Evolutionary conservation across 2,329 filamentous ascomycete species (phyloP).

Genomic region (Periconia sp.): DNA sequence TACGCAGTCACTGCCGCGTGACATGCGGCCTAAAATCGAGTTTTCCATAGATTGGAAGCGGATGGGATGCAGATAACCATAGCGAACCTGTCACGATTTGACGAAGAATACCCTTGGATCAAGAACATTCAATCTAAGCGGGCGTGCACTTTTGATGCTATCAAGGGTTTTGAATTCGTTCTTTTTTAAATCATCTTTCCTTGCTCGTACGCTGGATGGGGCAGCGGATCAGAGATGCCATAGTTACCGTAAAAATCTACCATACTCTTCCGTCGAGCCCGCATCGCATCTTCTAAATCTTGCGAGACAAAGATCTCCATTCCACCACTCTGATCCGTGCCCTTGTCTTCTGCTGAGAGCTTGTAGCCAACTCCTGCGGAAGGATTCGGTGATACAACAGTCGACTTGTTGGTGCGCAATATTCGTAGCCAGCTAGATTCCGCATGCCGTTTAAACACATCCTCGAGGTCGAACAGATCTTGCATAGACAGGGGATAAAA

Average conservation of each 20-base stretch:
- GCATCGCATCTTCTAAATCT: constrained; percentile 41
- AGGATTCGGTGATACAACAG: constrained; percentile 23
- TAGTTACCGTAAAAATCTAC: constrained; percentile 46
- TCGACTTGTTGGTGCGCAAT: constrained; percentile 29
- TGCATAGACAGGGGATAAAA: constrained; percentile 42
- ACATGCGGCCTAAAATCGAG: too few relatives aligned
- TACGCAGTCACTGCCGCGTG: too few relatives aligned
- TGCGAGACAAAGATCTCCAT: constrained; percentile 45
- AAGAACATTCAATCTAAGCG: too few relatives aligned
- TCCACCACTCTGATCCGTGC: constrained; percentile 40
- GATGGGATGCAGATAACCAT: too few relatives aligned
- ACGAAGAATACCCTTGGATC: too few relatives aligned
- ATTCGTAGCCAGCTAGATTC: constrained; percentile 39
- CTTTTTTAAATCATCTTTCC: constrained; percentile 39
- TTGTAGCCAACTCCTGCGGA: constrained; percentile 43
- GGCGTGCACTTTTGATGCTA: too few relatives aligned
- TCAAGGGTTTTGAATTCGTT: too few relatives aligned
- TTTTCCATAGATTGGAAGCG: too few relatives aligned
- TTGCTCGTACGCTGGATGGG: constrained; percentile 36
- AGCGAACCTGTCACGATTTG: too few relatives aligned
- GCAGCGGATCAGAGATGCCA: constrained; percentile 40
- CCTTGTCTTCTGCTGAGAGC: constrained; percentile 37
- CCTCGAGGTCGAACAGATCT: constrained; percentile 43
- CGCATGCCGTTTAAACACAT: constrained; percentile 40
- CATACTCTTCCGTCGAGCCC: constrained; percentile 31